Evolutionary conservation across 371 early-diverging fungal genomes (phyloP), one percentile per base, ranked within the genome.

Genomic region (Rhizopus sp.): DNA sequence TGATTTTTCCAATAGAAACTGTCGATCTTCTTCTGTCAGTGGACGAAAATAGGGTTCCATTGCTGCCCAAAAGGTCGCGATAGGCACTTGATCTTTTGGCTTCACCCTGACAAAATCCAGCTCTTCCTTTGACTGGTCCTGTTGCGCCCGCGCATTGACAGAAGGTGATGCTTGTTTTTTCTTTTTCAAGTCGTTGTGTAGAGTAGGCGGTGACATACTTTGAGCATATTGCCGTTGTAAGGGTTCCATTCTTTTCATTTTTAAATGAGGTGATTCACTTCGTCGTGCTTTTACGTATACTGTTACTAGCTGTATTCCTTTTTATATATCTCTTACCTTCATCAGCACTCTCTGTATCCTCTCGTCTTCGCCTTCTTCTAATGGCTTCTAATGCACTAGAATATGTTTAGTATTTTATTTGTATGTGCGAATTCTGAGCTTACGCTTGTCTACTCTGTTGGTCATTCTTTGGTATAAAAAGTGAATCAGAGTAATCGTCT

Each of bases 1-100:
- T 61, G 72, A 72, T 56, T 79, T 76, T 54, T 78, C 69, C 61
- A 90, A 78, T 40, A 95, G 66, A 49, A 82, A 84, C 4, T 68
- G 57, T 12, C 93, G 62, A 63, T 96, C 96, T 5, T 89, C 89
- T 54, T 93, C 93, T 9, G 84, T 80, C 38, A 95, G 67, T 23
- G 79, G 78, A 4, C 93, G 75, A 61, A 93, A 92, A 66, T 88
- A 94, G 52, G 93, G 92, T 32, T 96, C 96, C 53, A 89, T 70
- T 8, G 89, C 88, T 5, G 78, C 57, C 90, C 91, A 93, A 63
- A 91, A 96, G 4, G 86, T 86, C 13, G 81, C 72, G 32, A 93
- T 86, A 5, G 92, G 90, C 10, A 94, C 84, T 68, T 94, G 95
- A 60, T 91, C 69, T 50, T 71, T 69, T 1, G 74, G 68, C 58